These are phyloP conservation scores for Penicillium daleae DNA, from an alignment of 495 filamentous ascomycete genomes.

Conservation along the genomic window DNA sequence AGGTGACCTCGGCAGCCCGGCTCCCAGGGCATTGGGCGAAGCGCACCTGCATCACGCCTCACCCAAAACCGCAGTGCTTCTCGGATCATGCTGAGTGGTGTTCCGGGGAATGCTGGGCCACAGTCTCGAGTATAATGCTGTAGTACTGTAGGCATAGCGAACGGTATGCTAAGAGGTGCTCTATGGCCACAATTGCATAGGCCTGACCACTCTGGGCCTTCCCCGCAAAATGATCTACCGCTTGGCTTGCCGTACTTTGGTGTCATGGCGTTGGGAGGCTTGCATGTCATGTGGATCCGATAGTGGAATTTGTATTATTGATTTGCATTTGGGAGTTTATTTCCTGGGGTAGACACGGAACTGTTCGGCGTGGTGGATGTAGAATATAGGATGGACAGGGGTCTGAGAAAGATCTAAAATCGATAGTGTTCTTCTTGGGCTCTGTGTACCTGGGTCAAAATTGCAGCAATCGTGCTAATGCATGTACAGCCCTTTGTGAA, in stretches of 20 bases:
- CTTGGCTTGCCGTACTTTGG: not conserved
- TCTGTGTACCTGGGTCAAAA: slow-evolving; percentile 20
- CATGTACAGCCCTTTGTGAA: slow-evolving; percentile 5
- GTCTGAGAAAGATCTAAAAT: slow-evolving; percentile 24
- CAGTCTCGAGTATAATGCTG: slow-evolving; percentile 7
- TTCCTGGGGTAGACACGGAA: not conserved
- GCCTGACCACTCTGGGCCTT: slow-evolving; percentile 11
- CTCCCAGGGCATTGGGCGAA: not conserved
- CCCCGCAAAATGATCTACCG: slow-evolving; percentile 25
- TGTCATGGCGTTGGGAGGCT: slow-evolving; percentile 19
- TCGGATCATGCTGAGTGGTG: slow-evolving; percentile 12
- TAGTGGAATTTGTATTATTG: not conserved
- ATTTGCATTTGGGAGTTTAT: not conserved
- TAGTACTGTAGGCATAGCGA: not conserved
- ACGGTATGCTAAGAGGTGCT: slow-evolving; percentile 16
- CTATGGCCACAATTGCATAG: slow-evolving; percentile 13
- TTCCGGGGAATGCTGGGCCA: slow-evolving; percentile 20
- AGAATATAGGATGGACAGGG: slow-evolving; percentile 7
- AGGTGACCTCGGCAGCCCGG: not conserved
- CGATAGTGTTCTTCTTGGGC: slow-evolving; percentile 20
- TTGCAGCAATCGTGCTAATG: slow-evolving; percentile 21
- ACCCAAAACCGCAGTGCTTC: not conserved
- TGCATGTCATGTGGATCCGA: slow-evolving; percentile 20
- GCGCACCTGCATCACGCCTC: slow-evolving; percentile 12
- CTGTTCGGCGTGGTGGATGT: not conserved